These are phyloP conservation scores for Harringtonia aguacate DNA, from an alignment of 2,329 filamentous ascomycete genomes.

Conservation along the genomic window DNA sequence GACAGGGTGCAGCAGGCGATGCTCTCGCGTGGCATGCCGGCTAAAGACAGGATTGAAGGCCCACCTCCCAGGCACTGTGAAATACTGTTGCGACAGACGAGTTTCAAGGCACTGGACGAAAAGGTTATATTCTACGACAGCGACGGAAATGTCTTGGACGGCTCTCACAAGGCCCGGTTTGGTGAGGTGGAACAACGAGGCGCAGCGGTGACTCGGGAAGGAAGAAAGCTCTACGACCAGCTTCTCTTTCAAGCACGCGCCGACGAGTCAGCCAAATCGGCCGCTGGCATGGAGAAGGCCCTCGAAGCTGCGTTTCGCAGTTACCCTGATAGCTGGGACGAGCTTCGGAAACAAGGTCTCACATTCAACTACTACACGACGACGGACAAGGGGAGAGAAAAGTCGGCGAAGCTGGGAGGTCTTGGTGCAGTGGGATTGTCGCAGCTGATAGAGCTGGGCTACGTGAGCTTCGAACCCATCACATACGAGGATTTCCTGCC, in stretches of 20 bases:
- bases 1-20: slow-evolving; percentile 31
- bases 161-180: slow-evolving; percentile 36
- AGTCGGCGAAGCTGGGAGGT: no score
- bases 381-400: no score
- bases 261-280: slow-evolving; percentile 13
- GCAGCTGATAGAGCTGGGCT: slow-evolving; percentile 20
- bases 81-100: slow-evolving; percentile 41
- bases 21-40: slow-evolving; percentile 26
- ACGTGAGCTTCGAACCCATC: slow-evolving; percentile 28
- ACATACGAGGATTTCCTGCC: slow-evolving; percentile 46
- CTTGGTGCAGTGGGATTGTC: no score
- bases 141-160: slow-evolving; percentile 7
- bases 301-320: slow-evolving; percentile 27
- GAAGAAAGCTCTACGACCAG: slow-evolving; percentile 33
- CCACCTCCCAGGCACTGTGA: slow-evolving; percentile 31
- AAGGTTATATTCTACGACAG: slow-evolving; percentile 25
- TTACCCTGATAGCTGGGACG: slow-evolving; percentile 2
- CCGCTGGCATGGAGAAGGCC: slow-evolving; percentile 5
- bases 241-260: slow-evolving; percentile 23
- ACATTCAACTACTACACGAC: background rate
- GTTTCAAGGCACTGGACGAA: slow-evolving; percentile 40
- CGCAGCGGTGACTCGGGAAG: slow-evolving; percentile 33
- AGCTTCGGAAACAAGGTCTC: background rate
- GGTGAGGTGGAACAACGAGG: slow-evolving; percentile 44
- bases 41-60: slow-evolving; percentile 40